phyloP scores from a whole-genome alignment of 202 grass and related monocot species.

The Elaeis oleifera region DNA sequence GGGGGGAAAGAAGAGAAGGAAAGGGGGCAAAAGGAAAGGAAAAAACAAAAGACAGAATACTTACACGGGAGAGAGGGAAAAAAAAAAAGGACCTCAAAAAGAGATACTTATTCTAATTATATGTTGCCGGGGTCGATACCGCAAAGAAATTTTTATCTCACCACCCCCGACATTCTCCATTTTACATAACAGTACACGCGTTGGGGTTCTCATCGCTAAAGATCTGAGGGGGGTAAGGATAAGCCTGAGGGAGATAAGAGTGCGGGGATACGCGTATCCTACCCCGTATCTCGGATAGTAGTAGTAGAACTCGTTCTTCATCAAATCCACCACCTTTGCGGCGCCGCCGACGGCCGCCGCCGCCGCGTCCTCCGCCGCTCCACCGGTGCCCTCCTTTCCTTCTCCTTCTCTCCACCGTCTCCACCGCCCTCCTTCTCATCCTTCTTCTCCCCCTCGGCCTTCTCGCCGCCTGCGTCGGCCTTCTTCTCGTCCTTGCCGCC shows the following conservation, averaged over 20 bases:
- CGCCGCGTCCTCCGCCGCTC: constrained; percentile 9
- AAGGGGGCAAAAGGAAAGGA: too few species aligned
- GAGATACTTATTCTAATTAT: too few species aligned
- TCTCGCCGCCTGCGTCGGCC: constrained; percentile 27
- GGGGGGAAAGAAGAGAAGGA: too few species aligned
- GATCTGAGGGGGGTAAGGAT: constrained; percentile 44
- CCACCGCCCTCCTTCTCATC: constrained; percentile 32
- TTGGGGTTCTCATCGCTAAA: constrained; percentile 97
- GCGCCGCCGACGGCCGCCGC: too few species aligned
- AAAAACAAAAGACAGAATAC: too few species aligned
- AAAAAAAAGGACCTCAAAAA: too few species aligned
- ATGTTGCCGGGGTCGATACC: too few species aligned
- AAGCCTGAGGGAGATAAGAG: constrained; percentile 36
- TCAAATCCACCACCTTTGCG: too few species aligned
- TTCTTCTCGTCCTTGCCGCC: constrained; percentile 39
- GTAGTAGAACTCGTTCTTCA: constrained; percentile 28
- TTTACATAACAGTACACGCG: constrained; percentile 74
- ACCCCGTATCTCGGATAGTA: constrained; percentile 17
- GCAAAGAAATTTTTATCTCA: too few species aligned
- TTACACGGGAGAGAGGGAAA: too few species aligned
- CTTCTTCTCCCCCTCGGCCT: constrained; percentile 21
- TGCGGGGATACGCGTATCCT: constrained; percentile 7
- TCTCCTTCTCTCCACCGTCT: constrained; percentile 20
- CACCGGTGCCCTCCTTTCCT: constrained; percentile 26
- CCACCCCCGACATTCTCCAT: neutral